A percentile compares a stretch with the other conserved stretches of the same genome.
These are phyloP conservation scores for Pseudogymnoascus sp. DNA, from an alignment of 2,329 filamentous ascomycete species.

Conservation along the genomic window DNA sequence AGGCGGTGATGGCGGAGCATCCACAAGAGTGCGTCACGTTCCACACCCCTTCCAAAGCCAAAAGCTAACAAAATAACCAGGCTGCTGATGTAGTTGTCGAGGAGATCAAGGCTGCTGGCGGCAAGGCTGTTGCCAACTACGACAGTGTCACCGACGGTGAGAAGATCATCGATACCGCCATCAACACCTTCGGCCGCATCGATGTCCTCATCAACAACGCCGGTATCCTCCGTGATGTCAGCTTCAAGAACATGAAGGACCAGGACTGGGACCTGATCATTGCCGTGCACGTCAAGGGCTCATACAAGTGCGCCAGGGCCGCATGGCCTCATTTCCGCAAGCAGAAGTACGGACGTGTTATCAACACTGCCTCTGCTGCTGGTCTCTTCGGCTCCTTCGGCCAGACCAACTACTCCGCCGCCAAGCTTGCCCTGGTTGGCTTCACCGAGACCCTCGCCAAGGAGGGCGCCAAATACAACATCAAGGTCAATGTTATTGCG, in stretches of 20 bases:
- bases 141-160: conserved; percentile 90
- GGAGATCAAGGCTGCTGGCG: conserved; percentile 78
- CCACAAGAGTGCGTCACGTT: conserved; percentile 61
- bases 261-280: conserved; percentile 94
- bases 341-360: conserved; percentile 94
- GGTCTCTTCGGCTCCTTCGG: conserved; percentile 94
- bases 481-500: conserved; percentile 87
- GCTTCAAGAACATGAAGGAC: conserved; percentile 99
- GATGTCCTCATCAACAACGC: conserved; percentile 98
- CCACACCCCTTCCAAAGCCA: not conserved
- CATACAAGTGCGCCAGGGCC: conserved; percentile 90
- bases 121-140: conserved; percentile 97
- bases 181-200: conserved; percentile 73
- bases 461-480: conserved; percentile 97
- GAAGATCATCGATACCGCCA: conserved; percentile 83
- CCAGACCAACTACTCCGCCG: conserved; percentile 93
- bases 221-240: conserved; percentile 82
- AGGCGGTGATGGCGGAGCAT: conserved; percentile 74
- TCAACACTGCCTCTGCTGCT: conserved; percentile 94
- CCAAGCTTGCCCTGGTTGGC: conserved; percentile 89
- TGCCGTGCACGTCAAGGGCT: conserved; percentile 83
- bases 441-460: conserved; percentile 98
- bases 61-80: conserved; percentile 35
- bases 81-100: conserved; percentile 76
- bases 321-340: conserved; percentile 98